These are phyloP conservation scores for Alternaria sp. DNA, from an alignment of 2,329 filamentous ascomycete species.

Conservation along the genomic window DNA sequence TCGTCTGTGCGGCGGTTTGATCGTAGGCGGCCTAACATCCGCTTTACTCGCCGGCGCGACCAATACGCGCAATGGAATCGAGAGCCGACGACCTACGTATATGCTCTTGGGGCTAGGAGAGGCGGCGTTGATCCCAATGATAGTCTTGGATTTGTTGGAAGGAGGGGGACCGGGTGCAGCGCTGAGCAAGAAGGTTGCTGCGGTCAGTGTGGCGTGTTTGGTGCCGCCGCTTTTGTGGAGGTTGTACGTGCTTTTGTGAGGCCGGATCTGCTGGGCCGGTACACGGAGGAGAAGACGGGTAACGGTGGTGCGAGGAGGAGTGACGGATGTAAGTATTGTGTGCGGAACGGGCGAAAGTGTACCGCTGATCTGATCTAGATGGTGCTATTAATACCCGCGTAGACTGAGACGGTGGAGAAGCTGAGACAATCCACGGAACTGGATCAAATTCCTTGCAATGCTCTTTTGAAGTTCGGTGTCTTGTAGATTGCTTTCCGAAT, in stretches of 20 bases:
- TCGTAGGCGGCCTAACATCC: slow-evolving; percentile 32
- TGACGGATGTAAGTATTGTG: slow-evolving; percentile 7
- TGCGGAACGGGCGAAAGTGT: background rate
- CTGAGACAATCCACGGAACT: background rate
- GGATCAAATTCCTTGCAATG: background rate
- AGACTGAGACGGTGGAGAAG: background rate
- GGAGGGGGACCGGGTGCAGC: slow-evolving; percentile 22
- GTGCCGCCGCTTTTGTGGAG: slow-evolving; percentile 33
- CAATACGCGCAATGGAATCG: slow-evolving; percentile 34
- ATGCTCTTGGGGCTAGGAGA: slow-evolving; percentile 31
- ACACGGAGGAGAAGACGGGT: slow-evolving; percentile 14
- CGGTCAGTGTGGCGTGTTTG: slow-evolving; percentile 22
- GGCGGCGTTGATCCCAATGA: slow-evolving; percentile 25
- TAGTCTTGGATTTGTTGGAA: slow-evolving; percentile 26
- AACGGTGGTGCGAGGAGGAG: background rate
- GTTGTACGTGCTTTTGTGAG: slow-evolving; percentile 28
- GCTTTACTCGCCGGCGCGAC: slow-evolving; percentile 28
- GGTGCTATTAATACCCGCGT: slow-evolving; percentile 4
- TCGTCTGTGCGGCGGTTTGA: slow-evolving; percentile 28
- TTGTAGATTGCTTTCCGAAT: background rate
- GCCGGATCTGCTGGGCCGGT: slow-evolving; percentile 30
- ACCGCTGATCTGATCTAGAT: slow-evolving; percentile 3
- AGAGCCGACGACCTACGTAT: slow-evolving; percentile 30
- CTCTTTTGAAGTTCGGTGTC: background rate
- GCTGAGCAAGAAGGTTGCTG: slow-evolving; percentile 24